Percentiles rank a stretch among this genome's conserved stretches.
Conservation (phyloP, 257 asterid species). For the Solanum chmielewskii region DNA sequence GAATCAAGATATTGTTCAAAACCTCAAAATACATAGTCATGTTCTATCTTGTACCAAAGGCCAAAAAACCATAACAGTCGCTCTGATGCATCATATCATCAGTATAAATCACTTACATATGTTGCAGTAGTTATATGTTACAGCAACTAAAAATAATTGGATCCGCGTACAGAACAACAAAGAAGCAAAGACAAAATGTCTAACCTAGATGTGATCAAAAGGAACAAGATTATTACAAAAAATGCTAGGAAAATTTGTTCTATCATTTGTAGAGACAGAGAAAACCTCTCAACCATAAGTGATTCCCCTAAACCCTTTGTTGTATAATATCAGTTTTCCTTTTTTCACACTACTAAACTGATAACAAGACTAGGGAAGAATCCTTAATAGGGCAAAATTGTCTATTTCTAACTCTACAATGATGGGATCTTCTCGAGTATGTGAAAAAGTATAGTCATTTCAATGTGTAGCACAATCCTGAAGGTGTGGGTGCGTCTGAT, state of each 20-base stretch:
- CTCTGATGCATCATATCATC: not conserved
- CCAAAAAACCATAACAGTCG: not conserved
- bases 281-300: not conserved
- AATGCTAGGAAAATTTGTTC: not conserved
- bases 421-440: conserved; percentile 6
- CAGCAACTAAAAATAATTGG: not conserved
- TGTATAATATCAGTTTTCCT: not conserved
- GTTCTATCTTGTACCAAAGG: not conserved
- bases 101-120: not conserved
- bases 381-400: conserved; percentile 35
- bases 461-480: conserved; percentile 55
- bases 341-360: conserved; percentile 1
- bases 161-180: not conserved
- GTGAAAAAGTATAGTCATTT: conserved; percentile 18
- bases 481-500: conserved; percentile 47
- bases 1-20: not conserved
- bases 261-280: not conserved
- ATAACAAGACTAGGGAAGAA: conserved; percentile 2
- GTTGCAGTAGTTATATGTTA: not conserved
- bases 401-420: conserved; percentile 24
- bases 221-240: not conserved
- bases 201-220: not conserved
- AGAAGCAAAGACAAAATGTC: not conserved
- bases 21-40: not conserved
- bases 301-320: not conserved